phyloP scores from a whole-genome alignment of 306 rosid genomes.

The Casuarina glauca region DNA sequence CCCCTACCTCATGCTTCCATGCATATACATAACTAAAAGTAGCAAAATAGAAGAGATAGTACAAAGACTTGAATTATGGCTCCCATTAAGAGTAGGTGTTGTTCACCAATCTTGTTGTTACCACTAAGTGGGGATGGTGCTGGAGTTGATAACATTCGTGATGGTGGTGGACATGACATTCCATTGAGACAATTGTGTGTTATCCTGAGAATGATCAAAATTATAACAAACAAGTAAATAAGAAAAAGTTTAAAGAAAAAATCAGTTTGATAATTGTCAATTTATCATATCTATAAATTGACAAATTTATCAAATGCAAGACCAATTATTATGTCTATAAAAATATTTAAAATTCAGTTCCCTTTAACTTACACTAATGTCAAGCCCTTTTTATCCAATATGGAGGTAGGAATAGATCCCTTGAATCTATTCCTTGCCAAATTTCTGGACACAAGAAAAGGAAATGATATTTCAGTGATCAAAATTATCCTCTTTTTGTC shows the following conservation, averaged over 20 bases:
- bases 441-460: not conserved
- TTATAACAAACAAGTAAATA: too few species aligned
- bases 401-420: constrained; percentile 20
- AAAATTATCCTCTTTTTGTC: too few species aligned
- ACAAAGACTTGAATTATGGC: not conserved
- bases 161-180: not conserved
- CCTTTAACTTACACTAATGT: constrained; percentile 13
- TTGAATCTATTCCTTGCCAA: constrained; percentile 24
- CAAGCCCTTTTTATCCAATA: constrained; percentile 1
- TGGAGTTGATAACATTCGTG: too few species aligned
- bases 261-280: not conserved
- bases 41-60: not conserved
- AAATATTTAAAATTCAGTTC: not conserved
- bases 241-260: not conserved
- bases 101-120: not conserved
- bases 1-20: not conserved
- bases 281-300: not conserved
- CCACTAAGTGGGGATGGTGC: not conserved
- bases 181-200: constrained; percentile 22
- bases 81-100: not conserved
- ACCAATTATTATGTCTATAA: not conserved
- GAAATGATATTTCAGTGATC: too few species aligned
- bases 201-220: constrained; percentile 1
- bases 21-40: not conserved
- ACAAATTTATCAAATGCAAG: not conserved